A percentile compares a stretch with the other conserved stretches of the same genome.
Evolutionary conservation across 2,329 filamentous ascomycete species (phyloP).

Genomic region (Aureobasidium leucospermi): DNA sequence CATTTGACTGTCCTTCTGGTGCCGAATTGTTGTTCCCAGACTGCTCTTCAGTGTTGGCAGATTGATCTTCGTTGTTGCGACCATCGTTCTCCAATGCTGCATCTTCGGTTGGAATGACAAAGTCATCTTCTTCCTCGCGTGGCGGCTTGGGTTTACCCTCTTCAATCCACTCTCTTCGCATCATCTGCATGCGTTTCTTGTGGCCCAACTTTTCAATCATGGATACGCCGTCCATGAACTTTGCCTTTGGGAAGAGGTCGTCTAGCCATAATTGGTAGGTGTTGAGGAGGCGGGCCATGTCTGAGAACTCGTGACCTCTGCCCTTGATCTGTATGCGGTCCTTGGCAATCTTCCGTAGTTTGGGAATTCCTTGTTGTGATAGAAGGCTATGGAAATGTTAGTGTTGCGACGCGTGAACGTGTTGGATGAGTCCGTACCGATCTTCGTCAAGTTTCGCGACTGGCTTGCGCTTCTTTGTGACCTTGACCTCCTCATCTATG

Average conservation of each 20-base stretch:
- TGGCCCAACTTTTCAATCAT: slow-evolving; percentile 95
- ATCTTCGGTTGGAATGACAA: slow-evolving; percentile 14
- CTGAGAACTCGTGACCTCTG: slow-evolving; percentile 92
- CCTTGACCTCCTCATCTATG: slow-evolving; percentile 78
- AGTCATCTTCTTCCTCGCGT: slow-evolving; percentile 16
- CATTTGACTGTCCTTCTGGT: not conserved
- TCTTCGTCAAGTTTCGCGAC: slow-evolving; percentile 81
- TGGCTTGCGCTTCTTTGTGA: slow-evolving; percentile 69
- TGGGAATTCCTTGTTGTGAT: slow-evolving; percentile 75
- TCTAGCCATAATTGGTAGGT: slow-evolving; percentile 97
- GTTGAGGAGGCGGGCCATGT: slow-evolving; percentile 71
- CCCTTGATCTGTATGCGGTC: slow-evolving; percentile 73
- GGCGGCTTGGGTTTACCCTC: slow-evolving; percentile 53
- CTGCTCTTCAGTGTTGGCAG: not conserved
- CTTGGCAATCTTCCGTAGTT: slow-evolving; percentile 63
- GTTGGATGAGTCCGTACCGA: slow-evolving; percentile 41
- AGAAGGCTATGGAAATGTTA: slow-evolving; percentile 53
- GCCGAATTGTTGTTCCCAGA: not conserved
- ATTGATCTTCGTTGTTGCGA: not conserved
- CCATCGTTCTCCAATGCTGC: slow-evolving; percentile 6
- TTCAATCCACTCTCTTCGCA: slow-evolving; percentile 76
- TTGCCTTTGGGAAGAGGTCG: slow-evolving; percentile 88
- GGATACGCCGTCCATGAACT: slow-evolving; percentile 77
- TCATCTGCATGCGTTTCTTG: slow-evolving; percentile 66
- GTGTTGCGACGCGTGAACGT: not conserved